Percentiles rank a stretch among this genome's conserved stretches.
Evolutionary conservation across 2,329 filamentous ascomycete genomes (phyloP).

Genomic region (Alternaria sp.): DNA sequence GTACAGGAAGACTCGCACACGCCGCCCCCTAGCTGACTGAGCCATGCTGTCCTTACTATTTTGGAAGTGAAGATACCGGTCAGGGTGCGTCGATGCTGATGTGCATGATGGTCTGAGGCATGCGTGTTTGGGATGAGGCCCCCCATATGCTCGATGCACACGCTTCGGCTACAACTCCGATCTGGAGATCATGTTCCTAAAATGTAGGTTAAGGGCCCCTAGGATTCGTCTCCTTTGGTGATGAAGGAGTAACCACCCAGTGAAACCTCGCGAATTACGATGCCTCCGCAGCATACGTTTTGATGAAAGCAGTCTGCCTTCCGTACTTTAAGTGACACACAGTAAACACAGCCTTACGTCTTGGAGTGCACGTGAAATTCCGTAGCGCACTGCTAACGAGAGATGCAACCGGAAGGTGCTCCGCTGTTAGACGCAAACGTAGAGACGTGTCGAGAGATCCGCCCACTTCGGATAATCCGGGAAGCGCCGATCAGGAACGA

Average conservation of each 20-base stretch:
- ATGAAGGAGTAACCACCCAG: accelerated
- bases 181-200: not conserved
- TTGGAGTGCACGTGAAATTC: not conserved
- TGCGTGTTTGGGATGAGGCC: not conserved
- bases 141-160: not conserved
- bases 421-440: not conserved
- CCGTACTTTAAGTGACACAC: accelerated
- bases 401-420: not conserved
- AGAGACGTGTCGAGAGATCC: not conserved
- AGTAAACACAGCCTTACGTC: not conserved
- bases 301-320: not conserved
- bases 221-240: too few relatives aligned
- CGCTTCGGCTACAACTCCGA: not conserved
- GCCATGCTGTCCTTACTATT: not conserved
- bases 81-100: not conserved
- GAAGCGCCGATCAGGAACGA: not conserved
- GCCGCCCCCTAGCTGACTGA: not conserved
- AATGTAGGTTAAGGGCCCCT: not conserved
- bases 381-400: not conserved
- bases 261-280: not conserved
- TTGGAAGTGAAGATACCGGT: not conserved
- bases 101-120: not conserved
- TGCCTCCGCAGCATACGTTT: accelerated
- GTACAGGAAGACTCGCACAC: not conserved
- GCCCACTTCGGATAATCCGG: not conserved